Conservation (phyloP, 225 moss, liverwort and hornwort genomes). For the Physcomitrium patens region DNA sequence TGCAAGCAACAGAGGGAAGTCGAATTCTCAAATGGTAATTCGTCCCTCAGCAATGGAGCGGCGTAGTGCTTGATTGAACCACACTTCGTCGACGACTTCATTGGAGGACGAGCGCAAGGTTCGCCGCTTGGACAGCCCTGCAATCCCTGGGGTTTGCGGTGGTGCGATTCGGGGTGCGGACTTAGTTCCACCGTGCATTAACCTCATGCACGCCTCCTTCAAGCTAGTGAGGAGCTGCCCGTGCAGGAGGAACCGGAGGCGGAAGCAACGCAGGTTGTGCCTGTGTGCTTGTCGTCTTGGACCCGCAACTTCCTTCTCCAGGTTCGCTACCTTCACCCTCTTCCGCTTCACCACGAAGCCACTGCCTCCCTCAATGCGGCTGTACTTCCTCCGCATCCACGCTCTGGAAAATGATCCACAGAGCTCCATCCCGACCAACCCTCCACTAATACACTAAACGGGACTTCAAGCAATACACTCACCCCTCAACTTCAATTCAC, state of each 20-base stretch:
- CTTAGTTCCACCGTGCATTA: slow-evolving; percentile 23
- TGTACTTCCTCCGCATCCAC: slow-evolving; percentile 46
- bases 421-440: slow-evolving; percentile 33
- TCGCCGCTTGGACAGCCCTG: slow-evolving; percentile 24
- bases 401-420: slow-evolving; percentile 41
- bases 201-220: slow-evolving; percentile 37
- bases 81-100: slow-evolving; percentile 52
- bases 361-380: slow-evolving; percentile 31
- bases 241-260: slow-evolving; percentile 29
- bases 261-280: slow-evolving; percentile 36
- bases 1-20: neutral
- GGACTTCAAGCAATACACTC: neutral
- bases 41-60: slow-evolving; percentile 57
- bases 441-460: neutral
- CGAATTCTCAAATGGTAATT: neutral
- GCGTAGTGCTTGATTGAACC: slow-evolving; percentile 52
- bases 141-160: neutral
- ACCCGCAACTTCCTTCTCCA: slow-evolving; percentile 1
- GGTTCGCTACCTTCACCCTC: slow-evolving; percentile 44
- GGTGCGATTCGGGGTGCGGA: neutral
- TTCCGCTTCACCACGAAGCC: slow-evolving; percentile 45
- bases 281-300: slow-evolving; percentile 14
- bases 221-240: slow-evolving; percentile 27
- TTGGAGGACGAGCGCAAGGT: slow-evolving; percentile 43
- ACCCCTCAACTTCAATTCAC: no score